phyloP scores from a whole-genome alignment of 192 early-diverging fungal genomes.

The Backusella macrospora region DNA sequence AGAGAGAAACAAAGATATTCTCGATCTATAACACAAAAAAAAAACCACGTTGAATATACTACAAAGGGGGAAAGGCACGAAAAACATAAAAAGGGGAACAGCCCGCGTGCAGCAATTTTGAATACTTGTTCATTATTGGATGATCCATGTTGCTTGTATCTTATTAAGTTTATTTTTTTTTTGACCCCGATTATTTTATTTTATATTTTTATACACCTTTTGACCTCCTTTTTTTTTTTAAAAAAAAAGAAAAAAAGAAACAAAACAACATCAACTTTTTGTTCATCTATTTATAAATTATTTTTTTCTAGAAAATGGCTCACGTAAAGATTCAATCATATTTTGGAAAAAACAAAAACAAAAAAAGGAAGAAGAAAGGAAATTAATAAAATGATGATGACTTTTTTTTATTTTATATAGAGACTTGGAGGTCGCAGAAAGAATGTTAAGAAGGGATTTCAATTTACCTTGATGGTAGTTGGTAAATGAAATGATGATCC shows the following conservation, averaged over 20 bases:
- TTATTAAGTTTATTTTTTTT: slow-evolving; percentile 18
- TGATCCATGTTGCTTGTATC: slow-evolving; percentile 13
- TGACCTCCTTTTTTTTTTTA: too few species aligned
- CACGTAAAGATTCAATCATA: slow-evolving; percentile 9
- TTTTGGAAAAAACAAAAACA: background rate
- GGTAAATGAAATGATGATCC: slow-evolving; percentile 48
- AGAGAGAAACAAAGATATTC: background rate
- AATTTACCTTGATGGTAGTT: slow-evolving; percentile 97
- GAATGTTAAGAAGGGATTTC: slow-evolving; percentile 94
- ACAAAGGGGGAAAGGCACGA: background rate
- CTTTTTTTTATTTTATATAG: too few species aligned
- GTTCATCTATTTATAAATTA: background rate
- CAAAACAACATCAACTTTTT: too few species aligned
- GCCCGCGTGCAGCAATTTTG: slow-evolving; percentile 7
- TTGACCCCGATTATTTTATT: background rate
- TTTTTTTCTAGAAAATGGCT: slow-evolving; percentile 15
- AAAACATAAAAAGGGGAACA: slow-evolving; percentile 1
- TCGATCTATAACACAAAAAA: background rate
- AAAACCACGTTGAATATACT: background rate
- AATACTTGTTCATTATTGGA: slow-evolving; percentile 10
- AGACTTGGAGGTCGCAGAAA: slow-evolving; percentile 78
- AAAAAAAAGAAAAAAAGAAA: too few species aligned
- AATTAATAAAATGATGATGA: too few species aligned
- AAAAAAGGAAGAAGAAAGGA: too few species aligned
- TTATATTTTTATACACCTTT: too few species aligned